Evolutionary conservation across 2,329 filamentous ascomycete species (phyloP).

Genomic region (Xylaria arbuscula): DNA sequence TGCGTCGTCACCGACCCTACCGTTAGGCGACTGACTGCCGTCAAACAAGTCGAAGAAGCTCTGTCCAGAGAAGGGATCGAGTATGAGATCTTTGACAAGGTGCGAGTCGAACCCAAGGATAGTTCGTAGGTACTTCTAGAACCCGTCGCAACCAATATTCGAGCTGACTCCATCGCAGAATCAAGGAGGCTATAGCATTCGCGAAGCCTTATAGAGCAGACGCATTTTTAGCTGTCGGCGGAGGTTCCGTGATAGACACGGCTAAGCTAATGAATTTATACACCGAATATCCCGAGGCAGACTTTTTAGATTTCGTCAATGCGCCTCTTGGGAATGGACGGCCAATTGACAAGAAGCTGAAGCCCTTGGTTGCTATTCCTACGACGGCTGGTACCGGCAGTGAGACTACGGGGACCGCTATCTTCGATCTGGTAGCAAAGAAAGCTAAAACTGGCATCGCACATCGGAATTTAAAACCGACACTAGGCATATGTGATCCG

Average conservation of each 20-base stretch:
- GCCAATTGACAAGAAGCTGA: slow-evolving; percentile 76
- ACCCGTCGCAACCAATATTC: slow-evolving; percentile 10
- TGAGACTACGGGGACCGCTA: slow-evolving; percentile 97
- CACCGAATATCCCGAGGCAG: slow-evolving; percentile 87
- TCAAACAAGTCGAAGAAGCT: slow-evolving; percentile 88
- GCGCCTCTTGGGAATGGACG: slow-evolving; percentile 88
- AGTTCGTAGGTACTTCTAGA: slow-evolving; percentile 71
- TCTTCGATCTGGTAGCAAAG: slow-evolving; percentile 92
- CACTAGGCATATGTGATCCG: slow-evolving; percentile 85
- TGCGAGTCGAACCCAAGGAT: slow-evolving; percentile 92
- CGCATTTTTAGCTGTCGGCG: slow-evolving; percentile 90
- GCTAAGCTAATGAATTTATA: slow-evolving; percentile 99
- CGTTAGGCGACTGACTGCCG: slow-evolving; percentile 84
- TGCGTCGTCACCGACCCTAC: slow-evolving; percentile 91
- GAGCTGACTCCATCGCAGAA: slow-evolving; percentile 57
- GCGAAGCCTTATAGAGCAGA: slow-evolving; percentile 84
- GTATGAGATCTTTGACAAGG: slow-evolving; percentile 83
- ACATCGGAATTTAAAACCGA: slow-evolving; percentile 94
- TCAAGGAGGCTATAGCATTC: slow-evolving; percentile 90
- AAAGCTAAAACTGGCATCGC: slow-evolving; percentile 96
- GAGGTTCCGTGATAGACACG: slow-evolving; percentile 96
- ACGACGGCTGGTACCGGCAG: slow-evolving; percentile 90
- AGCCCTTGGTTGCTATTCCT: slow-evolving; percentile 83
- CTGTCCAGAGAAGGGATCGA: slow-evolving; percentile 81
- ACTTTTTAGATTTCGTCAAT: slow-evolving; percentile 98